Percentiles rank a stretch among this genome's conserved stretches.
These are phyloP conservation scores for Helianthus annuus DNA, from an alignment of 129 eudicot species.

Conservation along the genomic window HanXRQr2.0-SUNRISE NC_035440.2:162618279-162618778, in stretches of 20 bases:
- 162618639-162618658: background rate
- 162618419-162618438: too few relatives aligned
- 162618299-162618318: too few relatives aligned
- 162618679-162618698: background rate
- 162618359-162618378: too few relatives aligned
- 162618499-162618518: slow-evolving; percentile 39
- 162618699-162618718: background rate
- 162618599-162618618: slow-evolving; percentile 90
- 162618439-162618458: too few relatives aligned
- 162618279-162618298: too few relatives aligned
- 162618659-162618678: background rate
- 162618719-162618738: background rate
- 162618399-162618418: too few relatives aligned
- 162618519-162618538: slow-evolving; percentile 87
- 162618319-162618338: too few relatives aligned
- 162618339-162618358: too few relatives aligned
- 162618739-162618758: slow-evolving; percentile 18
- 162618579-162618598: slow-evolving; percentile 85
- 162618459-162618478: too few relatives aligned
- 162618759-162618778: slow-evolving; percentile 93
- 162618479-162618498: too few relatives aligned
- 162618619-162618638: slow-evolving; percentile 89
- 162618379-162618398: too few relatives aligned
- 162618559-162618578: slow-evolving; percentile 82
- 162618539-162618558: slow-evolving; percentile 64